Conservation (phyloP, 352 stramenopile genomes). For the Globisporangium cederbergense region DNA sequence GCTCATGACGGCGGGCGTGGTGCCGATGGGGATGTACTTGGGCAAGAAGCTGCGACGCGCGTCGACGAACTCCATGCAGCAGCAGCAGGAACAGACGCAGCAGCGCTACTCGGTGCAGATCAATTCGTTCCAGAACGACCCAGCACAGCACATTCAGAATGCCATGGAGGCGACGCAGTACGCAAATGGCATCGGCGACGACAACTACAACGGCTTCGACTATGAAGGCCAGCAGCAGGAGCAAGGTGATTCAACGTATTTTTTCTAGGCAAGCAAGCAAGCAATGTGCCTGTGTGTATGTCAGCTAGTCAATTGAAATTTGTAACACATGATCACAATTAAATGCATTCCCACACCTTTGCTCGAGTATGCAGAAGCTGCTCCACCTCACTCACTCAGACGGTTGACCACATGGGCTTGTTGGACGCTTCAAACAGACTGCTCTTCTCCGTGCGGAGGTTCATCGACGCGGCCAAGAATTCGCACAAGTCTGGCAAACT, state of each 20-base stretch:
- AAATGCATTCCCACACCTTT: too few relatives aligned
- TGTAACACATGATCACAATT: not conserved
- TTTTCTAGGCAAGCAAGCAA: constrained; percentile 5
- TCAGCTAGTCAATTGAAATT: not conserved
- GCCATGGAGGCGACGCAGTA: not conserved
- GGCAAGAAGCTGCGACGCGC: constrained; percentile 11
- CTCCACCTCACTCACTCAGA: constrained; percentile 16
- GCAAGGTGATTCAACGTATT: constrained; percentile 7
- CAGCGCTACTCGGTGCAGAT: not conserved
- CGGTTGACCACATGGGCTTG: constrained; percentile 54
- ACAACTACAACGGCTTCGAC: not conserved
- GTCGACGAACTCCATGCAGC: not conserved
- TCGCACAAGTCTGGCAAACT: constrained; percentile 39
- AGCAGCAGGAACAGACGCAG: constrained; percentile 6
- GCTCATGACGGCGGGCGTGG: not conserved
- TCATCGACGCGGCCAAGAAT: constrained; percentile 48
- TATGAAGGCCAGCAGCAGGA: constrained; percentile 8
- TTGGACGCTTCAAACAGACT: constrained; percentile 34
- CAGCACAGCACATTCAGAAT: not conserved
- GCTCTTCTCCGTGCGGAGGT: constrained; percentile 50
- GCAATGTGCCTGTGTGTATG: not conserved
- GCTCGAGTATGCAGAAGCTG: not conserved
- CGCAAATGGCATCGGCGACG: not conserved
- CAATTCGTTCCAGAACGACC: not conserved
- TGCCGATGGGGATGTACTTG: constrained; percentile 10